Conservation (phyloP, 495 filamentous ascomycete species). For the Tuber umbilicatum region DNA sequence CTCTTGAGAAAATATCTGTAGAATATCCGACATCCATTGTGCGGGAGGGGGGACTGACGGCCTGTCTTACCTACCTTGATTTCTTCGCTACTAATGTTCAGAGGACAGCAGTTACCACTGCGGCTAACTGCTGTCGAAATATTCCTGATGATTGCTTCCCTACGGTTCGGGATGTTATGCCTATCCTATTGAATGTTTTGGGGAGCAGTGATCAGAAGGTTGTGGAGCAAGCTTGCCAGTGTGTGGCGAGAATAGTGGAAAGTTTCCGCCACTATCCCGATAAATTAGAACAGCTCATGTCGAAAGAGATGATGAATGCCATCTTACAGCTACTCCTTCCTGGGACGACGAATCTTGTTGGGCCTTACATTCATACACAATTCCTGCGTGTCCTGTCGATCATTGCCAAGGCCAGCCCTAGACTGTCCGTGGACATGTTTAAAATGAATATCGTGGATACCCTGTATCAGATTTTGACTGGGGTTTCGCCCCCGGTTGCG, state of each 20-base stretch:
- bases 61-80: slow-evolving; percentile 88
- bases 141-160: slow-evolving; percentile 88
- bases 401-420: slow-evolving; percentile 78
- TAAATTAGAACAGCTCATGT: slow-evolving; percentile 87
- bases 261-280: slow-evolving; percentile 83
- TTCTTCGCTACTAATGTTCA: slow-evolving; percentile 98
- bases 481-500: slow-evolving; percentile 80
- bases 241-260: slow-evolving; percentile 93
- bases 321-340: slow-evolving; percentile 87
- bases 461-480: slow-evolving; percentile 93
- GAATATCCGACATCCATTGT: slow-evolving; percentile 96
- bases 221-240: slow-evolving; percentile 91
- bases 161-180: slow-evolving; percentile 89
- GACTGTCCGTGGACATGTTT: slow-evolving; percentile 79
- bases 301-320: slow-evolving; percentile 73
- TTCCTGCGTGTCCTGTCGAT: slow-evolving; percentile 87
- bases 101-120: slow-evolving; percentile 90
- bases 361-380: slow-evolving; percentile 91
- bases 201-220: slow-evolving; percentile 91
- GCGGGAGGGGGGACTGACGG: slow-evolving; percentile 87
- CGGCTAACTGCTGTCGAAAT: slow-evolving; percentile 95
- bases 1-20: slow-evolving; percentile 91
- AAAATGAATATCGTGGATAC: slow-evolving; percentile 98
- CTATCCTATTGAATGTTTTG: slow-evolving; percentile 80
- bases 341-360: slow-evolving; percentile 92